These are phyloP conservation scores for Tetrahymena borealis DNA, from an alignment of 73 alveolate genomes.

Conservation along the genomic window DNA sequence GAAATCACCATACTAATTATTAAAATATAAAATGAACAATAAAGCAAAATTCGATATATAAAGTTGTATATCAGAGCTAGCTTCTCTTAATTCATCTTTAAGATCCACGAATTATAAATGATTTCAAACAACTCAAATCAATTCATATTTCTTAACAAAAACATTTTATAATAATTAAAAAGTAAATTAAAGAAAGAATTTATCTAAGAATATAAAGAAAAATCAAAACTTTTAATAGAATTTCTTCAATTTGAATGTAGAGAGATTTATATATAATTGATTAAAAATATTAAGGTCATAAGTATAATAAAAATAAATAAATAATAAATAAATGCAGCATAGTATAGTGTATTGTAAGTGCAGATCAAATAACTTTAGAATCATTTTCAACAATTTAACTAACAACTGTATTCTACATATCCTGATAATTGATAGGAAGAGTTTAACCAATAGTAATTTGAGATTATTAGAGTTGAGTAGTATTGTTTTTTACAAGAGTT, in stretches of 20 bases:
- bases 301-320: too few species aligned
- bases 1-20: not conserved
- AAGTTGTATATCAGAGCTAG: not conserved
- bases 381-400: not conserved
- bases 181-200: too few species aligned
- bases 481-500: not conserved
- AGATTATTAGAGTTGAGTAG: not conserved
- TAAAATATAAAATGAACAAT: not conserved
- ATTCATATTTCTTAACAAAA: too few species aligned
- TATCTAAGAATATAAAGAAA: too few species aligned
- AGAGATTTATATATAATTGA: too few species aligned
- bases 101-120: not conserved
- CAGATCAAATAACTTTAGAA: not conserved
- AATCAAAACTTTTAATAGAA: too few species aligned
- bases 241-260: too few species aligned
- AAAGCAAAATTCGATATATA: not conserved
- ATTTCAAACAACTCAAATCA: too few species aligned
- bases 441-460: not conserved
- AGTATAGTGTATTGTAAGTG: too few species aligned
- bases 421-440: not conserved
- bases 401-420: not conserved
- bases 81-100: not conserved
- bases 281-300: too few species aligned
- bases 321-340: too few species aligned
- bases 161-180: too few species aligned